Evolutionary conservation across 768 basidiomycete species (phyloP).

Genomic region (Sporobolomyces pararoseus): DNA sequence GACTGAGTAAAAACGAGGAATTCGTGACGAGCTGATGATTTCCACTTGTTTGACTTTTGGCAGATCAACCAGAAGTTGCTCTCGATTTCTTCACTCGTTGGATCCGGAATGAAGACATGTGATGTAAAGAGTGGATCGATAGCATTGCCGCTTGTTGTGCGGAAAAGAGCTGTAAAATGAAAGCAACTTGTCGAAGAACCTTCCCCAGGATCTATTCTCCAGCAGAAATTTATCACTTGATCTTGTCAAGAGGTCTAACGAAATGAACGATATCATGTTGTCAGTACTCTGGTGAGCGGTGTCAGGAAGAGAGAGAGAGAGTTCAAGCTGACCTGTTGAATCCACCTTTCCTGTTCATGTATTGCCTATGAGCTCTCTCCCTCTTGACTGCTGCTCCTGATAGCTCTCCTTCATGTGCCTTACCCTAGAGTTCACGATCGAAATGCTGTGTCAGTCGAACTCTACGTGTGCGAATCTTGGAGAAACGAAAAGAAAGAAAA

Average conservation of each 20-base stretch:
- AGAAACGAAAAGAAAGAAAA: neutral
- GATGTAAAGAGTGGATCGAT: too few relatives aligned
- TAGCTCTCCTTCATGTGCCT: slow-evolving; percentile 76
- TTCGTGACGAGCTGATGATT: too few relatives aligned
- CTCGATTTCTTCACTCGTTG: slow-evolving; percentile 58
- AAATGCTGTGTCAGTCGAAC: too few relatives aligned
- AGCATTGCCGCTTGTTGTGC: too few relatives aligned
- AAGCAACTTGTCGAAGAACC: too few relatives aligned
- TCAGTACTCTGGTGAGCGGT: neutral
- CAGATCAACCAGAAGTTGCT: slow-evolving; percentile 79
- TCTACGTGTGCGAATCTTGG: neutral
- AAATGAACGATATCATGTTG: neutral
- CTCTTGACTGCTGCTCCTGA: slow-evolving; percentile 58
- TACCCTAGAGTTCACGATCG: too few relatives aligned
- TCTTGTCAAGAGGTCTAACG: slow-evolving; percentile 82
- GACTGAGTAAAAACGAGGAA: neutral
- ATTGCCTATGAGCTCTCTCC: slow-evolving; percentile 64
- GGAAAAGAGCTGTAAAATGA: too few relatives aligned
- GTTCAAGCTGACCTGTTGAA: slow-evolving; percentile 69
- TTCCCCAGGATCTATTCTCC: too few relatives aligned
- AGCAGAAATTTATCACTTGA: slow-evolving; percentile 60
- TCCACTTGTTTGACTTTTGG: slow-evolving; percentile 49
- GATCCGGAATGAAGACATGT: slow-evolving; percentile 51
- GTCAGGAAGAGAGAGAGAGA: neutral
- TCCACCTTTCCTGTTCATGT: slow-evolving; percentile 90